Percentiles rank a stretch among this genome's conserved stretches.
Evolutionary conservation across 2,329 filamentous ascomycete species (phyloP).

Genomic region (Colletotrichum somersetense): DNA sequence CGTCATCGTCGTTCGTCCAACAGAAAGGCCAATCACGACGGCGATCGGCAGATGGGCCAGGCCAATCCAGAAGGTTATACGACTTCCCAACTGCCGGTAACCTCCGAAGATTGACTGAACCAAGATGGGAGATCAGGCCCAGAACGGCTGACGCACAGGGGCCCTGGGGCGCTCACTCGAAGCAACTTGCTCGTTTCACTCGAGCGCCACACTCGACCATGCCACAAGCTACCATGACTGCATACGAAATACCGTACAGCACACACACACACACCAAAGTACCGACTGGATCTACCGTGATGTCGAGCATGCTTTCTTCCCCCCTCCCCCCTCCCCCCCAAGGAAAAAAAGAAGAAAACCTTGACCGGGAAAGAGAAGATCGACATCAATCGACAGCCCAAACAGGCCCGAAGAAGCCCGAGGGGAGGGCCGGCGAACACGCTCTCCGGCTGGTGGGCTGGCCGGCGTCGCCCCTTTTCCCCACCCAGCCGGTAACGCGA

Average conservation of each 20-base stretch:
- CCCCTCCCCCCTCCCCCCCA: too few relatives aligned
- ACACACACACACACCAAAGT: not conserved
- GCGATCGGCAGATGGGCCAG: constrained; percentile 34
- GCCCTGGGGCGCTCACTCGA: not conserved
- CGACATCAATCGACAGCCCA: constrained; percentile 34
- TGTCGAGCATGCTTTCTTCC: constrained; percentile 1
- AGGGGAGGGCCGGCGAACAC: constrained; percentile 31
- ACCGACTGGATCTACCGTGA: not conserved
- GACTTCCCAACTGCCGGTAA: constrained; percentile 37
- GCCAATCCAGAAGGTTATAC: constrained; percentile 19
- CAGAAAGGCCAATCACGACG: constrained; percentile 11
- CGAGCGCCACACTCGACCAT: constrained; percentile 20
- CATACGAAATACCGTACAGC: constrained; percentile 4
- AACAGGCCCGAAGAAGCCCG: not conserved
- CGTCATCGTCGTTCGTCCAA: not conserved
- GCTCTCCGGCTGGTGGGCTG: not conserved
- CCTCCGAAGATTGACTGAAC: constrained; percentile 34
- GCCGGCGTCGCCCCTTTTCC: constrained; percentile 2
- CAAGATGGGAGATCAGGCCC: constrained; percentile 32
- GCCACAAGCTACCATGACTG: constrained; percentile 33
- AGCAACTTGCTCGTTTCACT: constrained; percentile 9
- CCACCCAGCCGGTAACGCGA: not conserved
- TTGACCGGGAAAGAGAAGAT: constrained; percentile 9
- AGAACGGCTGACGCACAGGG: not conserved
- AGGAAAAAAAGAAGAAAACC: not conserved